Evolutionary conservation across 495 filamentous ascomycete genomes (phyloP).

Genomic region (Trypethelium eluteriae): DNA sequence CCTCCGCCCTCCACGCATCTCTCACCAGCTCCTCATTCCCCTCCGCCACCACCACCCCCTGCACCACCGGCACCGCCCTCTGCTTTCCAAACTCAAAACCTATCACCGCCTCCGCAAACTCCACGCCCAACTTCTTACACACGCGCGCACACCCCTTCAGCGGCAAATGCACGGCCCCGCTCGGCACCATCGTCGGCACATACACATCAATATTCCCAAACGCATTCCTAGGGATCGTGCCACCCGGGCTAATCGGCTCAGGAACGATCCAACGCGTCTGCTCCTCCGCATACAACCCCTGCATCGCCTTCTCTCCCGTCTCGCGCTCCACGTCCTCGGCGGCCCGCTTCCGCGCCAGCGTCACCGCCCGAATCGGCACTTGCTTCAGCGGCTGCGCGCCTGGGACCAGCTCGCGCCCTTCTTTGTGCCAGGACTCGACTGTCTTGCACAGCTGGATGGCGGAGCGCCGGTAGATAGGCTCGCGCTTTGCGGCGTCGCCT

Average conservation of each 20-base stretch:
- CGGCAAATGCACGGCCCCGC: constrained; percentile 74
- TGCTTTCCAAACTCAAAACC: constrained; percentile 94
- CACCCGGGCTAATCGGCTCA: constrained; percentile 63
- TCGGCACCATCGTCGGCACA: constrained; percentile 83
- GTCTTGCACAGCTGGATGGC: constrained; percentile 81
- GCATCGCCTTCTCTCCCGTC: constrained; percentile 73
- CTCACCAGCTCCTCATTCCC: constrained; percentile 67
- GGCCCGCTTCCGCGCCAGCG: constrained; percentile 78
- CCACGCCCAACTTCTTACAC: constrained; percentile 75
- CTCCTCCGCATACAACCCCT: constrained; percentile 74
- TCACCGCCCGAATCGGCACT: constrained; percentile 86
- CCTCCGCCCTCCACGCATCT: constrained; percentile 73
- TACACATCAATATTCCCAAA: constrained; percentile 98
- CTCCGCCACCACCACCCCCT: constrained; percentile 79
- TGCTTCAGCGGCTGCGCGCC: constrained; percentile 72
- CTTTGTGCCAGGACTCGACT: constrained; percentile 96
- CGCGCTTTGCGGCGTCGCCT: constrained; percentile 56
- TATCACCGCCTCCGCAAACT: constrained; percentile 89
- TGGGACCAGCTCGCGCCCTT: constrained; percentile 66
- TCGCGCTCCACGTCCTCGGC: constrained; percentile 73
- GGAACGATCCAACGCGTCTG: constrained; percentile 95
- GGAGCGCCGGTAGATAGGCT: constrained; percentile 70
- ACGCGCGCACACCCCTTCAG: constrained; percentile 66
- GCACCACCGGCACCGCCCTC: constrained; percentile 84
- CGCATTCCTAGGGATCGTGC: constrained; percentile 84